These are phyloP conservation scores for Trichoderma gamsii DNA, from an alignment of 495 filamentous ascomycete genomes.

Conservation along the genomic window DNA sequence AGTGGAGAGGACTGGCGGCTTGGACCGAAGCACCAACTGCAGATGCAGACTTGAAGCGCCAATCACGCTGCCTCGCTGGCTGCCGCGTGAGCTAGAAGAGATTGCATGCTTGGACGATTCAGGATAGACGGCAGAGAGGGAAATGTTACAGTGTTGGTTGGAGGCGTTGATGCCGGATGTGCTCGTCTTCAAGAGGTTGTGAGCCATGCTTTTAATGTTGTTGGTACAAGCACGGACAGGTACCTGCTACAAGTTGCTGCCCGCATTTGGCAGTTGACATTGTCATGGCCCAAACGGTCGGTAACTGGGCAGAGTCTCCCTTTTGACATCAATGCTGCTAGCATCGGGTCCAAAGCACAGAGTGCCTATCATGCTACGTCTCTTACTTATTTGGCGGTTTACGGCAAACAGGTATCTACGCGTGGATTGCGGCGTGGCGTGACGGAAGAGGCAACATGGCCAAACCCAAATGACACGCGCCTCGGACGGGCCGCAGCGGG, in stretches of 20 bases:
- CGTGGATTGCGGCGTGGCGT: not conserved
- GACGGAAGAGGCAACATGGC: conserved; percentile 1
- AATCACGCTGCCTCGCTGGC: not conserved
- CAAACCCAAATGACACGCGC: not conserved
- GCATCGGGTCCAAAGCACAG: no score
- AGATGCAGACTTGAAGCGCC: not conserved
- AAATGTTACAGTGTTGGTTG: no score
- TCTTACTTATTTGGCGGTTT: no score
- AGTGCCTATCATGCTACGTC: no score
- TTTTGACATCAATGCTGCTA: no score
- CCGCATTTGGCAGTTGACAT: not conserved
- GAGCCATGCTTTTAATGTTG: no score
- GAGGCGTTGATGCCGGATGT: no score
- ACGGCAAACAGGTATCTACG: no score
- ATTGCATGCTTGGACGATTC: not conserved
- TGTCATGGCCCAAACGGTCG: not conserved
- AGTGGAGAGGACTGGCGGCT: not conserved
- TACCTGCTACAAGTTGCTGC: not conserved
- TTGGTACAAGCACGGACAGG: no score
- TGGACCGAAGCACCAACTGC: not conserved
- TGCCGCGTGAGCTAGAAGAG: not conserved
- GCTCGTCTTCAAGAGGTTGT: no score
- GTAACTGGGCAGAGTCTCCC: not conserved
- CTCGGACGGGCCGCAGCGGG: not conserved
- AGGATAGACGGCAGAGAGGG: no score